Percentiles rank a stretch among this genome's conserved stretches.
Conservation (phyloP, 1,139 yeast genomes). For the Kazachstania sp. region DNA sequence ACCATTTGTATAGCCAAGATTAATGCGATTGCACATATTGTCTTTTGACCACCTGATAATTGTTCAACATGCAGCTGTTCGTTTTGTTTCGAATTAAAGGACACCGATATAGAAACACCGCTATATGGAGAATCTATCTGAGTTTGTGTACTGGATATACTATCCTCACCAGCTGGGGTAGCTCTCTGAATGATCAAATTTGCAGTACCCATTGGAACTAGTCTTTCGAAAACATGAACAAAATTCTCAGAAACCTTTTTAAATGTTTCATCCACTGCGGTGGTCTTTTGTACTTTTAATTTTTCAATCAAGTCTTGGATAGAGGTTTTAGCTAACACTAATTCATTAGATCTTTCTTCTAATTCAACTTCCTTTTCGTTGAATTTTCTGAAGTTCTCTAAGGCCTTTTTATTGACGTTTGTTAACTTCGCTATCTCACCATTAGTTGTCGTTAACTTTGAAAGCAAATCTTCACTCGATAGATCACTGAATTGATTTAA, state of each 20-base stretch:
- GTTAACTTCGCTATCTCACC: slow-evolving; percentile 53
- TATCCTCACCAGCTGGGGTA: slow-evolving; percentile 20
- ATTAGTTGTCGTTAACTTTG: slow-evolving; percentile 47
- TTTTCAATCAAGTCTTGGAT: slow-evolving; percentile 66
- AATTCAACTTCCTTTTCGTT: slow-evolving; percentile 65
- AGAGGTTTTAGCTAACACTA: slow-evolving; percentile 61
- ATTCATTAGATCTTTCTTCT: slow-evolving; percentile 55
- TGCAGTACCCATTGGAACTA: slow-evolving; percentile 83
- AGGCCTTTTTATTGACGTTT: slow-evolving; percentile 84
- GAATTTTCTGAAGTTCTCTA: slow-evolving; percentile 74
- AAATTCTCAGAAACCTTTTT: slow-evolving; percentile 68
- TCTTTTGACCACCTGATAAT: slow-evolving; percentile 92
- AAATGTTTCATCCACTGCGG: slow-evolving; percentile 75
- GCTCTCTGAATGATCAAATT: slow-evolving; percentile 49
- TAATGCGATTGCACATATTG: slow-evolving; percentile 87
- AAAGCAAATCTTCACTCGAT: slow-evolving; percentile 46
- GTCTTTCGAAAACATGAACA: slow-evolving; percentile 60
- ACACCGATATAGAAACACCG: slow-evolving; percentile 83
- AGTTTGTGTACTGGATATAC: slow-evolving; percentile 17
- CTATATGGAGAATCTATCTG: slow-evolving; percentile 45
- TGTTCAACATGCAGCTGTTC: slow-evolving; percentile 89
- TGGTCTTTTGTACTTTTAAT: slow-evolving; percentile 69
- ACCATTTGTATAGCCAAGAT: slow-evolving; percentile 89
- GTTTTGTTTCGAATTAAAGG: slow-evolving; percentile 78
- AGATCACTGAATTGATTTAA: slow-evolving; percentile 42